phyloP scores from a whole-genome alignment of 2,329 filamentous ascomycete genomes.

The Diaporthe sp. region DNA sequence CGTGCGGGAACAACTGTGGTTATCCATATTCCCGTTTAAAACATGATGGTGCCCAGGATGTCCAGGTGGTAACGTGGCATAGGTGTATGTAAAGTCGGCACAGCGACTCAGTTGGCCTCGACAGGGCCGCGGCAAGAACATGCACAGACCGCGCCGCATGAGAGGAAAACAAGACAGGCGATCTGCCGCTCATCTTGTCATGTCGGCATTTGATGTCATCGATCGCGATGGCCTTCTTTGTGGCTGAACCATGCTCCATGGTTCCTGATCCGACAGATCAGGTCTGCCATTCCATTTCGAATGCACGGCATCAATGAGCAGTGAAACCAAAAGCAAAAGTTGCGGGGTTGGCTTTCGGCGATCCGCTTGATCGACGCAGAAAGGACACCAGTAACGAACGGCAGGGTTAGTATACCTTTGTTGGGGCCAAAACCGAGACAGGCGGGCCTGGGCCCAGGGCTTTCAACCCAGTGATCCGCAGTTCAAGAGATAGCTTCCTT shows the following conservation, averaged over 20 bases:
- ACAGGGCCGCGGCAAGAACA: background rate
- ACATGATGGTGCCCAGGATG: background rate
- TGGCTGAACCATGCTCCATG: background rate
- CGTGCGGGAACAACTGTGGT: background rate
- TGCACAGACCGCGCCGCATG: constrained; percentile 18
- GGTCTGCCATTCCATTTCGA: background rate
- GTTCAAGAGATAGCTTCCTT: background rate
- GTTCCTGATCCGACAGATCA: background rate
- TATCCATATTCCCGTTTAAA: background rate
- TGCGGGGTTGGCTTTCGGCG: constrained; percentile 1
- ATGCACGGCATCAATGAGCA: background rate
- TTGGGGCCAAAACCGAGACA: constrained; percentile 17
- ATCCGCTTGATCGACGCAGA: constrained; percentile 15
- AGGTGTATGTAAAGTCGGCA: background rate
- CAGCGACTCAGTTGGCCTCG: background rate
- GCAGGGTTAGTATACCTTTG: constrained; percentile 1
- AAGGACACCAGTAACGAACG: constrained; percentile 5
- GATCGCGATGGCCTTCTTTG: background rate
- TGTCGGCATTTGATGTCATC: constrained; percentile 5
- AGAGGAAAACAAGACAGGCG: background rate
- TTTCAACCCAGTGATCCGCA: constrained; percentile 2
- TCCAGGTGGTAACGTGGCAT: background rate
- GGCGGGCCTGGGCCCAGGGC: background rate
- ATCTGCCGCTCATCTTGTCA: background rate
- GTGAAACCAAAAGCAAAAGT: constrained; percentile 16